phyloP scores from a whole-genome alignment of 495 filamentous ascomycete species.

The Podospora pseudoanserina region DNA sequence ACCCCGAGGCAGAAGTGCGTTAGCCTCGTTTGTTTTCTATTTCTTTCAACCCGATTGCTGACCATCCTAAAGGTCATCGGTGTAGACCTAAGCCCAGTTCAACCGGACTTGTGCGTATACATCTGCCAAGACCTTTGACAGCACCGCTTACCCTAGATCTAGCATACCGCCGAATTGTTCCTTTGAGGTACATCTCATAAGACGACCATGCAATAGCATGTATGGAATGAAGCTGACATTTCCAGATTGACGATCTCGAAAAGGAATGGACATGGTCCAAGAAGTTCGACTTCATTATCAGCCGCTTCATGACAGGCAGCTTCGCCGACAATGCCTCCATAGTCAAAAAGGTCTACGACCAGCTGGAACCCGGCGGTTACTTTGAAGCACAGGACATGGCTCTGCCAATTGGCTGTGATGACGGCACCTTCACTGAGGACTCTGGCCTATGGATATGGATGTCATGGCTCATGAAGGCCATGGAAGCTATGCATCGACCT shows the following conservation, averaged over 20 bases:
- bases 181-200: background rate
- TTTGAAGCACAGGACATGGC: slow-evolving; percentile 22
- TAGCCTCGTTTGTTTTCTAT: background rate
- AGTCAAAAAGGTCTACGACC: slow-evolving; percentile 26
- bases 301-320: slow-evolving; percentile 39
- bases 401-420: slow-evolving; percentile 49
- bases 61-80: background rate
- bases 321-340: slow-evolving; percentile 43
- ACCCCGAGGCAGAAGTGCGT: background rate
- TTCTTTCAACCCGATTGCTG: background rate
- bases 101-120: background rate
- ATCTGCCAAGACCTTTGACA: background rate
- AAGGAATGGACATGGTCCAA: slow-evolving; percentile 43
- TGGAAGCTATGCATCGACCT: slow-evolving; percentile 15
- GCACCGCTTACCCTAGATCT: background rate
- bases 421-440: slow-evolving; percentile 40
- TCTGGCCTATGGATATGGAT: slow-evolving; percentile 26
- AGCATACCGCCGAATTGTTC: background rate
- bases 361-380: slow-evolving; percentile 29
- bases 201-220: background rate
- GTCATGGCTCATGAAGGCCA: slow-evolving; percentile 32
- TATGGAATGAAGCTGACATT: background rate
- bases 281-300: slow-evolving; percentile 48
- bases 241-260: slow-evolving; percentile 43
- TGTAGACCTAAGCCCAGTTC: background rate